These are phyloP conservation scores for Carex littledalei DNA, from an alignment of 176 grass and related monocot species.

Conservation along the genomic window DNA sequence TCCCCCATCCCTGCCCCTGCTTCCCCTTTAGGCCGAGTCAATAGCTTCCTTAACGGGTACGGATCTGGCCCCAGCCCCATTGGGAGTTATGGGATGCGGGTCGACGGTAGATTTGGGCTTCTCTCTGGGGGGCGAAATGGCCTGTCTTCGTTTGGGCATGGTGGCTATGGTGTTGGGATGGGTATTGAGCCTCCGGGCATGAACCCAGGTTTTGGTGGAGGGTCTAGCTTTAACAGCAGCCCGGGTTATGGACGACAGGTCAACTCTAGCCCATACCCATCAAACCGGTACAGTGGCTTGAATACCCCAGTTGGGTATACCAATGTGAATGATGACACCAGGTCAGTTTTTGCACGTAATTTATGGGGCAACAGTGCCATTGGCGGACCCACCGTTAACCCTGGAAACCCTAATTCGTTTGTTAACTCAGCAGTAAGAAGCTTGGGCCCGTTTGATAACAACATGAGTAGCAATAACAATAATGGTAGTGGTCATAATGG, in stretches of 20 bases:
- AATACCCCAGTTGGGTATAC: conserved; percentile 45
- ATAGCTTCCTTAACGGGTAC: conserved; percentile 71
- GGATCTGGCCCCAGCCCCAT: conserved; percentile 60
- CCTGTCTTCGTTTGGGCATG: conserved; percentile 55
- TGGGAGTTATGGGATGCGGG: conserved; percentile 69
- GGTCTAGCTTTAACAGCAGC: conserved; percentile 44
- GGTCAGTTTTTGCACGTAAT: conserved; percentile 71
- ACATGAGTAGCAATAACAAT: conserved; percentile 17
- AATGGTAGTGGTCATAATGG: conserved; percentile 19
- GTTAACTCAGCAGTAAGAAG: conserved; percentile 20
- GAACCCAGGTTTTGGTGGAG: conserved; percentile 45
- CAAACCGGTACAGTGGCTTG: conserved; percentile 63
- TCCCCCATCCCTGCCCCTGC: conserved; percentile 55
- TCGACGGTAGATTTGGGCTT: conserved; percentile 70
- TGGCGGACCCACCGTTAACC: conserved; percentile 42
- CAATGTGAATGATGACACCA: conserved; percentile 55
- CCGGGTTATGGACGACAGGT: conserved; percentile 52
- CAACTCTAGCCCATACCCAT: conserved; percentile 53
- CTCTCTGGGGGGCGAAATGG: conserved; percentile 58
- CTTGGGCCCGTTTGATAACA: conserved; percentile 21
- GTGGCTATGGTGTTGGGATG: conserved; percentile 69
- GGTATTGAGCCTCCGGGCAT: conserved; percentile 45
- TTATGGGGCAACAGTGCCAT: conserved; percentile 57
- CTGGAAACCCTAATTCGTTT: conserved; percentile 54
- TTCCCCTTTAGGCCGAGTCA: conserved; percentile 51